These are phyloP conservation scores for Sequoiadendron giganteum DNA, from an alignment of 75 land plant genomes.

Conservation along the genomic window DNA sequence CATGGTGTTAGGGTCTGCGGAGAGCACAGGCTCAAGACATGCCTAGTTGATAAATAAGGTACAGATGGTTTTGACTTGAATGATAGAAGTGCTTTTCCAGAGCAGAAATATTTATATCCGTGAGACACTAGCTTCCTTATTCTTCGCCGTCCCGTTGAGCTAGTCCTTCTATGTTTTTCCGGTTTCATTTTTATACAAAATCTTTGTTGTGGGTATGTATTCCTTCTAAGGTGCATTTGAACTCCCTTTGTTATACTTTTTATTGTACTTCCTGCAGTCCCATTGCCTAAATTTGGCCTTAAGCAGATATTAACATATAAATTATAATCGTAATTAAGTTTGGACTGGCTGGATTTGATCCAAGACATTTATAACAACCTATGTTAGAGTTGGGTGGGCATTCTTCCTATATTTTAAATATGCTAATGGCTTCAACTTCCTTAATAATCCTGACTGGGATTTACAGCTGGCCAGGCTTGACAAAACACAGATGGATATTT, in stretches of 20 bases:
- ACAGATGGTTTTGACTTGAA: background rate
- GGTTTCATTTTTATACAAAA: background rate
- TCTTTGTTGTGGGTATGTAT: background rate
- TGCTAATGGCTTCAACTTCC: background rate
- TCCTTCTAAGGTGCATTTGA: background rate
- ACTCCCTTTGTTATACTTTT: background rate
- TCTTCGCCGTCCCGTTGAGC: background rate
- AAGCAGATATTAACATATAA: background rate
- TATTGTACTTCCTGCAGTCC: background rate
- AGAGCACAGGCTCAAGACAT: background rate
- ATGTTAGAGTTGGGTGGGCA: background rate
- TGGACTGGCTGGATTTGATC: background rate
- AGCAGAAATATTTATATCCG: background rate
- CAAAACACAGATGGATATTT: no score
- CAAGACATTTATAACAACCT: background rate
- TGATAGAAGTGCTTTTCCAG: background rate
- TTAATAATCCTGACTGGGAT: background rate
- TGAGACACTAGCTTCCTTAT: no score
- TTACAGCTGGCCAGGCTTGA: no score
- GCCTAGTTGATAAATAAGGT: background rate
- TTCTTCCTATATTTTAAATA: background rate
- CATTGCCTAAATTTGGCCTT: background rate
- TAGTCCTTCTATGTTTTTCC: background rate
- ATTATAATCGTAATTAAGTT: background rate
- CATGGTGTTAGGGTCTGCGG: background rate